phyloP scores from a whole-genome alignment of 2,329 filamentous ascomycete genomes.

The Akanthomyces lecanii region DNA sequence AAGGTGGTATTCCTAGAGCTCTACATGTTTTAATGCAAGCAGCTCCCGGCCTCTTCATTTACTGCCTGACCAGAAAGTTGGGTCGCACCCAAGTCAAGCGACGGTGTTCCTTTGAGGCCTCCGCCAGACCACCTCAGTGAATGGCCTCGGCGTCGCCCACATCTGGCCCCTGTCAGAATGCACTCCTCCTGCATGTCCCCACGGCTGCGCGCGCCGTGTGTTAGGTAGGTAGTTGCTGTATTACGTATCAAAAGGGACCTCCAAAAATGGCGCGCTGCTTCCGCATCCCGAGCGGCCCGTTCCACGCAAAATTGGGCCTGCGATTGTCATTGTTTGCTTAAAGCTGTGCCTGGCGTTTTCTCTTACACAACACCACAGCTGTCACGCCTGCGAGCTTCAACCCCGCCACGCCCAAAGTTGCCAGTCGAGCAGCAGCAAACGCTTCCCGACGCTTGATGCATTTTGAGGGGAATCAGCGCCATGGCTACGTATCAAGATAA shows the following conservation, averaged over 20 bases:
- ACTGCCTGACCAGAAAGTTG: too few relatives aligned
- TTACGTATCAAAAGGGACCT: neutral
- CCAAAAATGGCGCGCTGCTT: constrained; percentile 7
- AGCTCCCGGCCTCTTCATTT: too few relatives aligned
- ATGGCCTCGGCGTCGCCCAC: too few relatives aligned
- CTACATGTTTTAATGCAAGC: too few relatives aligned
- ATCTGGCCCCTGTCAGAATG: too few relatives aligned
- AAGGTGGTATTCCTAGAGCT: too few relatives aligned
- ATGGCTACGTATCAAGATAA: constrained; percentile 16
- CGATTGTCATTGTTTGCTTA: neutral
- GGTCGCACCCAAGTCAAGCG: too few relatives aligned
- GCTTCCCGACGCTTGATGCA: neutral
- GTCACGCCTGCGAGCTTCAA: neutral
- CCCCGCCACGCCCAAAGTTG: neutral
- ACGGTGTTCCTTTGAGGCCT: too few relatives aligned
- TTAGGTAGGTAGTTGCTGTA: too few relatives aligned
- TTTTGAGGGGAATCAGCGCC: neutral
- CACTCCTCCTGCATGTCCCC: too few relatives aligned
- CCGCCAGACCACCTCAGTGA: too few relatives aligned
- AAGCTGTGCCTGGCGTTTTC: neutral
- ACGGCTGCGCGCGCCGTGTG: too few relatives aligned
- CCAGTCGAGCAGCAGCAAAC: neutral
- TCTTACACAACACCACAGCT: constrained; percentile 4
- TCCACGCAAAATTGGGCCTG: neutral
- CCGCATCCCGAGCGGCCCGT: constrained; percentile 12